Evolutionary conservation across 306 rosid species (phyloP), one percentile per base, ranked within the genome.

Genomic region (Fagus crenata): DNA sequence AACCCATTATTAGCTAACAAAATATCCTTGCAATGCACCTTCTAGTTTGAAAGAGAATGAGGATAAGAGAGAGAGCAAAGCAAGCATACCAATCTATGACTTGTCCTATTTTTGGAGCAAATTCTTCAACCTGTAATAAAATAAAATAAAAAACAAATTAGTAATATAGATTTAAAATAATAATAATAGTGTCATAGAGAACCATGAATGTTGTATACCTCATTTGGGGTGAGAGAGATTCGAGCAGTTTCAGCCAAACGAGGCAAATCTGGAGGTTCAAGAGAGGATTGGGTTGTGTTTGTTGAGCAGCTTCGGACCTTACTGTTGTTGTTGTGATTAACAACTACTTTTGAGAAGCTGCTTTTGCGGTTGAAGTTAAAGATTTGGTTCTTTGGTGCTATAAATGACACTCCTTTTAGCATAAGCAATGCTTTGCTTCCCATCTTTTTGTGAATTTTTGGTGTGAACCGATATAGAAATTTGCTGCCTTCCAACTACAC

Each of bases 161-260:
- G 0, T 1, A 63, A 72, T 7, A 31, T 11, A 11, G 28, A 53
- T 2, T 54, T 59, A 46, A 18, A 78, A 53, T 43, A 28, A 9
- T 4, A 74, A 4, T 32, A 77, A 13, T 6, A 32, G 59, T 33
- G 22, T 5, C 60, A 39, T 11, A 15, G 17, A 32, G 2, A 49
- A 0, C 12, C 4, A 71, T 12, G 2, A 2, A 71, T 18, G 6
- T 32, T 1, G n/a, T 22, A 35, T 55, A 89, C 97, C 96, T 93
- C 91, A 61, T 59, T 70, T 53, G 91, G 78, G 63, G 92, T 81
- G 73, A 90, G 90, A 59, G 93, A 84, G 53, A 90, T 88, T 81
- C 90, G 91, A 82, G 97, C 97, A 3, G 89, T 89, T 86, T 90
- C 85, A 18, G 94, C 94, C 85, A 93, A 87, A 83, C 82, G 87